Conservation (phyloP, 352 stramenopile genomes). For the Phytopythium boreale region DNA sequence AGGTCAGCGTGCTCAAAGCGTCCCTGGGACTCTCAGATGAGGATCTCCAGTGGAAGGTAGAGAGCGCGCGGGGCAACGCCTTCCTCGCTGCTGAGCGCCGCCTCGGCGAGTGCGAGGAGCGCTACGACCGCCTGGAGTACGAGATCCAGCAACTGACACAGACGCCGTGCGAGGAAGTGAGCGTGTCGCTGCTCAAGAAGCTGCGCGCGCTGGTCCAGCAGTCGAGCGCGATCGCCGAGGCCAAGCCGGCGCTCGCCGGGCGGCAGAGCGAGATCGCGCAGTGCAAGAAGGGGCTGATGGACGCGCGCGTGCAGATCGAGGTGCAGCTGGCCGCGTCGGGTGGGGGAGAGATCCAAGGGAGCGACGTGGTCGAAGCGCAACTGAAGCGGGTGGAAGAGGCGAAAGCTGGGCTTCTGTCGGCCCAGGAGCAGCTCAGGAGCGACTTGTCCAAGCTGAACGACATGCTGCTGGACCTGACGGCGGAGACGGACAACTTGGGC, state of each 20-base stretch:
- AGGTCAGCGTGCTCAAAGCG: conserved; percentile 73
- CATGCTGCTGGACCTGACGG: conserved; percentile 39
- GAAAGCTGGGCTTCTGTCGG: conserved; percentile 37
- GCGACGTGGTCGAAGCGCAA: conserved; percentile 7
- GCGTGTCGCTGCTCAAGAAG: conserved; percentile 38
- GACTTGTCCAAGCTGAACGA: conserved; percentile 45
- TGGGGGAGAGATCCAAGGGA: neutral
- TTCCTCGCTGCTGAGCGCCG: conserved; percentile 60
- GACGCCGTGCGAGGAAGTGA: conserved; percentile 57
- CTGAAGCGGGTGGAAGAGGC: conserved; percentile 33
- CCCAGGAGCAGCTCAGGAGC: conserved; percentile 40
- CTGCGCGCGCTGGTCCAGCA: conserved; percentile 36
- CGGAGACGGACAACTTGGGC: conserved; percentile 44
- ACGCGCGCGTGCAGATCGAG: conserved; percentile 37
- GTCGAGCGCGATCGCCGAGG: conserved; percentile 32
- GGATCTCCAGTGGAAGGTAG: conserved; percentile 77
- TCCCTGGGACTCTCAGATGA: conserved; percentile 71
- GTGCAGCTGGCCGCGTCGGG: conserved; percentile 14
- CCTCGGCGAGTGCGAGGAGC: conserved; percentile 52
- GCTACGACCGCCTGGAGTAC: conserved; percentile 64
- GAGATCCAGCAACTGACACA: conserved; percentile 54
- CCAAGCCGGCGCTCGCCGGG: conserved; percentile 28
- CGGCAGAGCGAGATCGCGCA: conserved; percentile 35
- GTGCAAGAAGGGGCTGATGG: conserved; percentile 44
- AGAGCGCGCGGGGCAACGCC: conserved; percentile 69